Base-by-base conservation (phyloP, 352 stramenopile genomes). In the Globisporangium abappressorium region DNA sequence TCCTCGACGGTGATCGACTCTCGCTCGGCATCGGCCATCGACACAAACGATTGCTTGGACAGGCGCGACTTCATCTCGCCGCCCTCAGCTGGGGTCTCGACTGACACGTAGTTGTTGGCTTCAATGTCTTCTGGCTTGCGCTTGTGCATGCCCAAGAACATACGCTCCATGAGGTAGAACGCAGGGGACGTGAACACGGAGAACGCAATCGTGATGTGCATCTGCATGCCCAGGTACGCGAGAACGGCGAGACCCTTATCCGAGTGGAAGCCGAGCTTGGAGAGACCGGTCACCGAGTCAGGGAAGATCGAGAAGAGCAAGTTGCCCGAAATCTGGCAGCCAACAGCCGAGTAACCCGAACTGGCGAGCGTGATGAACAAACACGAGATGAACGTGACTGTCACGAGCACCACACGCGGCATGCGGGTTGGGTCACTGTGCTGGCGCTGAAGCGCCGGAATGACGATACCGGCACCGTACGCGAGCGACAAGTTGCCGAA, bases 221-320 rank as follows among this genome's bases (percentile, higher is more conserved):
- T 33, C 41, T 77, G 70, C 72, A 78, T 78, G 59, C 20, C 51
- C 15, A 62, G 53, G 34, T 63, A 75, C 62, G 57, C 68, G 57
- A 71, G 64, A 20, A 69, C 60, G 20, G 54, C 67, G 28, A 51
- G 28, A 0, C 71, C 71, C 56, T 64, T 55, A 56, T 70, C 54
- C 43, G 43, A 36, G 43, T 53, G 34, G 34, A 70, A 70, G 41
- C 64, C 77, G 41, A 85, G 67, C 5, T 71, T 73, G 14, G 73
- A 72, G 7, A 83, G 64, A 0, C 73, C 76, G 2, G 73, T 79
- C 12, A 26, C 58, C 41, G 56, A 30, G 62, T 81, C 56, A 30
- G 70, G 71, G 65, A 72, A 83, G 56, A 87, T 85, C 34, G 75
- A 70, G 71, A 83, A 86, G 38, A 86, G 34, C 34, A 41, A 14